Evolutionary conservation across 2,329 filamentous ascomycete species (phyloP), one percentile per base, ranked within the genome.

Genomic region (Helminthosporium solani): DNA sequence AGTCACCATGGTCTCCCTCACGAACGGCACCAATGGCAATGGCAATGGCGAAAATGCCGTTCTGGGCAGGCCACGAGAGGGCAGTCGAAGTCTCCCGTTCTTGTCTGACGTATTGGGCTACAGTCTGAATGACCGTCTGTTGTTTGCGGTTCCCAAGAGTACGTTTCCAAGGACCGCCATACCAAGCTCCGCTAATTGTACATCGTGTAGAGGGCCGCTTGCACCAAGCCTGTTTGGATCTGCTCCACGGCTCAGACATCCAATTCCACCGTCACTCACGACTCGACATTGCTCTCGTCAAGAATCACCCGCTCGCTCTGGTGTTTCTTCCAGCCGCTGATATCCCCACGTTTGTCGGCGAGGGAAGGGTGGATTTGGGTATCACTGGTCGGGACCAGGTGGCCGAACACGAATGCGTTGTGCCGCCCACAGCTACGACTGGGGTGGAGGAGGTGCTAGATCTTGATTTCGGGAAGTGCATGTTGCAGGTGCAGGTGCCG

Each of bases 111-210:
- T 61, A 16, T 44, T 67, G 45, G 61, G 58, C n/a, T 58, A 64
- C 57, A 95, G 90, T 77, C 81, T 96, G 68, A 90, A 94, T 78
- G 91, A 92, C 67, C 87, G 94, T 57, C 81, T 97, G 46, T 82
- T 97, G 53, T 96, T 99, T 69, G 94, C 94, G 52, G 89, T 99
- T n/a, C 94, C 94, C 50, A 99, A 99, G 77, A 99, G 90, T 91
- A 77, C 78, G 88, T 83, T 44, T 40, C 23, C 15, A 9, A n/a
- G 25, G 20, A 19, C 23, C 12, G 7, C 20, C 18, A 12, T 11
- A 2, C 27, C 14, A 30, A 18, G 21, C n/a, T 3, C 31, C 19
- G 40, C 51, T 62, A 38, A 42, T 61, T 14, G 18, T 21, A 27
- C 15, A 36, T n/a, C n/a, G n/a, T 41, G 33, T 65, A 95, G 90